Percentiles rank a stretch among this genome's conserved stretches.
Conservation (phyloP, 1,284 basidiomycete species). For the Ustilago sp. region DNA sequence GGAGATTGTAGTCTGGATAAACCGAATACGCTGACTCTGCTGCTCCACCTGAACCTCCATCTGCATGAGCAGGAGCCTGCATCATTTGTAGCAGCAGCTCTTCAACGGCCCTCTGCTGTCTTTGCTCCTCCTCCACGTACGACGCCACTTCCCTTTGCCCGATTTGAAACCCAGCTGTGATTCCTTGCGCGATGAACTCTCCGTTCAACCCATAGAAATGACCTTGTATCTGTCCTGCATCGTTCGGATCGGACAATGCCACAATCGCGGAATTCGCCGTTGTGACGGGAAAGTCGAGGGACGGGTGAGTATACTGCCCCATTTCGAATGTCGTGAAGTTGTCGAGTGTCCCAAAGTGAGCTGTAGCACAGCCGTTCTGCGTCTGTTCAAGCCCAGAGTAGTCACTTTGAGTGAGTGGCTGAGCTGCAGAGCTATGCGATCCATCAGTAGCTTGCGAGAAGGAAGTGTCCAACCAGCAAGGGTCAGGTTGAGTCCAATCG, state of each 20-base stretch:
- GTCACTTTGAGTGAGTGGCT: background rate
- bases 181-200: conserved; percentile 17
- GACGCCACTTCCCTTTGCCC: background rate
- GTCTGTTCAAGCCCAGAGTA: background rate
- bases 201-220: conserved; percentile 25
- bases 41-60: background rate
- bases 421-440: background rate
- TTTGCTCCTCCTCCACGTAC: conserved; percentile 11
- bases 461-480: conserved; percentile 9
- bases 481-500: conserved; percentile 28
- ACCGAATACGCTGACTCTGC: background rate
- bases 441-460: background rate
- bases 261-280: conserved; percentile 23
- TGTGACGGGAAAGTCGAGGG: background rate
- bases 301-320: background rate
- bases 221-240: conserved; percentile 18
- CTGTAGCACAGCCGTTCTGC: background rate
- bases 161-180: background rate
- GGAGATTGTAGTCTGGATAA: background rate
- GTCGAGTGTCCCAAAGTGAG: background rate
- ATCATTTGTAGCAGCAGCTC: conserved; percentile 11
- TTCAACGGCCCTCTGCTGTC: conserved; percentile 27
- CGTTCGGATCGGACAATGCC: conserved; percentile 20
- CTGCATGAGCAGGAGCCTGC: background rate
- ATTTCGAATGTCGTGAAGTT: background rate